Base-by-base conservation (phyloP, 352 stramenopile species). In the Phytopythium cucurbitacearum region DNA sequence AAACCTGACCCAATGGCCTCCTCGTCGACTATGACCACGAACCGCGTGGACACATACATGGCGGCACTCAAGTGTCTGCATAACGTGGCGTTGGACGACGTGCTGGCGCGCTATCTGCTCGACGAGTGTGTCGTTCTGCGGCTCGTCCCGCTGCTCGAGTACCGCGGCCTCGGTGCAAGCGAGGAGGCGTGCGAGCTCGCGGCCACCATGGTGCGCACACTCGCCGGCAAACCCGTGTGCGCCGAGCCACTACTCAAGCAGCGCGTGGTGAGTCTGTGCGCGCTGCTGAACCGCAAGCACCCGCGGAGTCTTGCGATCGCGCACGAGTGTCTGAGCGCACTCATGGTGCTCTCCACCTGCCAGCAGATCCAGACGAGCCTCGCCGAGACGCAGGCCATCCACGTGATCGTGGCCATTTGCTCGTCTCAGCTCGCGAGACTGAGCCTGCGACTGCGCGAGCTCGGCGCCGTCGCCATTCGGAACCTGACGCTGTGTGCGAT, bases 401-500 rank as follows among this genome's bases (percentile, higher is more conserved):
- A 85, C 5, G 76, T 91, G 21, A 57, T 87, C 28, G 67, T 82
- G 13, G 76, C 64, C 37, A 82, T 87, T 16, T 91, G 77, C 50
- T 54, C 62, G 10, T 74, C 70, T 2, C 32, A 53, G 0, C 55
- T 44, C 10, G 51, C 56, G 0, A 33, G 33, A 1, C 36, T 7
- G 1, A 65, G 78, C 35, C 5, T 66, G 10, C 60, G 68, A 1
- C 74, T 89, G 34, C 73, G 75, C 3, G 73, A 80, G 16, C 84
- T 74, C 21, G 80, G 76, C 3, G 71, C 69, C 2, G 71, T 84
- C 15, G 57, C 73, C 0, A 87, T 91, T 32, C 71, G 80, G 5
- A 91, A 91, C 38, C 64, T 91, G 15, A 82, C 80, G n/a, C 57
- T 91, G 3, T 70, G 73, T 41, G 73, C 88, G 5, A 73, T 64